Evolutionary conservation across 306 rosid species (phyloP), one percentile per base, ranked within the genome.

Genomic region (Vigna nakashimae): DNA sequence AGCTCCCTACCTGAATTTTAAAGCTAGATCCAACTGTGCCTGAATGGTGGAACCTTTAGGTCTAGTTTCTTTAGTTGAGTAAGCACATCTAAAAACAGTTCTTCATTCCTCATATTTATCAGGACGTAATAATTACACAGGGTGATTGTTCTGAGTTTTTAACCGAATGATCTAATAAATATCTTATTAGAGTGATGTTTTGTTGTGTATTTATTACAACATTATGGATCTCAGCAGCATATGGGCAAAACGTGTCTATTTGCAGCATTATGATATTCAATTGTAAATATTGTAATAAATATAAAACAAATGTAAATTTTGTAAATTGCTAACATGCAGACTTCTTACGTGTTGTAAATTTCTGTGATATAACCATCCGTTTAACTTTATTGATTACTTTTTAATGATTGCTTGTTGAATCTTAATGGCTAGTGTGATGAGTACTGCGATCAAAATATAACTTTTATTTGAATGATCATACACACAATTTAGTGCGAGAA

Each of bases 41-140:
- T 43, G 69, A 62, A 30, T 17, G 79, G 15, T 74, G 58, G 71
- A 75, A 5, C 34, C 28, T 48, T 75, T 88, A 56, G 88, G 84
- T 58, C 80, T 91, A 65, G 89, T 87, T 18, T 90, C 87, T 43
- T 76, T 79, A 46, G 80, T 85, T 24, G 85, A 82, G 58, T 90
- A 86, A 80, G 91, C 62, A 77, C 88, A 84, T 71, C 82, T 81
- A 40, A 75, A 63, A 63, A 18, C 26, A 17, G 34, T 50, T 64
- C 65, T 36, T 76, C 43, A 64, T 65, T 40, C 73, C 52, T 28
- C 20, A 48, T 74, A 48, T 43, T 43, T 43, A 40, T 24, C 10
- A 16, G 71, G 51, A 13, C 9, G 38, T n/a, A 75, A 46, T 62
- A 62, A 11, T 75, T 60, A 75, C 51, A 20, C 1, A 5, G 51